Evolutionary conservation across 2,329 filamentous ascomycete species (phyloP).

Genomic region (Penicillium brasilianum): DNA sequence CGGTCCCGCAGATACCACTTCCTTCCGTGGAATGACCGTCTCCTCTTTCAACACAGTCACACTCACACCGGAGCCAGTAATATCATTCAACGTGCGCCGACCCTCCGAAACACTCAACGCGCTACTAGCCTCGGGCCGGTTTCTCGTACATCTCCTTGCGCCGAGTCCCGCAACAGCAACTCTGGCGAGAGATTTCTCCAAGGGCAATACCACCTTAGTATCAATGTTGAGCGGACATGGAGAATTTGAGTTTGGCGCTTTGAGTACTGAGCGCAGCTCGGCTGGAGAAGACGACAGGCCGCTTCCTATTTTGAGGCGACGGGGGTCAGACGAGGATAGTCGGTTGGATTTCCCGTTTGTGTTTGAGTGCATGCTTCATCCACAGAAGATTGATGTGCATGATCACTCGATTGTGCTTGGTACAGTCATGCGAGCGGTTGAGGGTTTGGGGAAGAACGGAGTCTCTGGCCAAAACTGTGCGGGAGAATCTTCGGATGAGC

Average conservation of each 20-base stretch:
- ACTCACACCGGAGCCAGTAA: conserved; percentile 58
- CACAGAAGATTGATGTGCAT: conserved; percentile 43
- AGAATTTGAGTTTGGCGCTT: conserved; percentile 36
- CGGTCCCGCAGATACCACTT: conserved; percentile 28
- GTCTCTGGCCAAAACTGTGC: conserved; percentile 12
- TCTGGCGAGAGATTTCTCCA: conserved; percentile 48
- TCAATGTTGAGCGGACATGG: conserved; percentile 34
- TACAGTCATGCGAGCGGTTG: conserved; percentile 40
- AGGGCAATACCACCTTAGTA: conserved; percentile 44
- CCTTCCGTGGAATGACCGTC: conserved; percentile 60
- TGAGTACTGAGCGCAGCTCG: conserved; percentile 13
- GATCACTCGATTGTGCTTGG: conserved; percentile 50
- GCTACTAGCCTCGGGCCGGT: conserved; percentile 51
- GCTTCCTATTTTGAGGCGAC: conserved; percentile 37
- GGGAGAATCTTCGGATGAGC: conserved; percentile 10
- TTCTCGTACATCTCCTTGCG: conserved; percentile 59
- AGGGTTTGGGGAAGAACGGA: conserved; percentile 11
- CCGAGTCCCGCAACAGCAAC: conserved; percentile 39
- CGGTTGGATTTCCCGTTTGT: conserved; percentile 45
- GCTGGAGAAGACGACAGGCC: conserved; percentile 12
- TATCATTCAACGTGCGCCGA: conserved; percentile 65
- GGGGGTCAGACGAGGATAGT: conserved; percentile 4
- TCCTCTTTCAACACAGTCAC: conserved; percentile 67
- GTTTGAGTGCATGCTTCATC: conserved; percentile 46
- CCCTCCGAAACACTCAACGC: conserved; percentile 63